Percentiles rank a stretch among this genome's conserved stretches.
Conservation (phyloP, 2,329 filamentous ascomycete genomes). For the Alternaria alternata region DNA sequence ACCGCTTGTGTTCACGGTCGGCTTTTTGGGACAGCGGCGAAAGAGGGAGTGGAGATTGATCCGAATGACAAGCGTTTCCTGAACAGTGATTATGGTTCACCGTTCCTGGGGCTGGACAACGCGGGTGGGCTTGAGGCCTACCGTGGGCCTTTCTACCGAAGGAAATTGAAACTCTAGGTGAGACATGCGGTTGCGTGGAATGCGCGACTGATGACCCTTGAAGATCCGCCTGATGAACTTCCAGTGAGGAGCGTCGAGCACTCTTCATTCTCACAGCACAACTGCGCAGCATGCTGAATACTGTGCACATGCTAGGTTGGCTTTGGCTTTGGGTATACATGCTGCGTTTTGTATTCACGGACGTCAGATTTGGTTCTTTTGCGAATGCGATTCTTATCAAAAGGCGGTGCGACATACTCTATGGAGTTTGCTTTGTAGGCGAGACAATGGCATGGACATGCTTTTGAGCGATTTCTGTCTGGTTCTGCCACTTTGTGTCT, state of each 20-base stretch:
- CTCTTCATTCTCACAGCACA: too few relatives aligned
- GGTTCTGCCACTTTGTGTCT: neutral
- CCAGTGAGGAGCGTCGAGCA: too few relatives aligned
- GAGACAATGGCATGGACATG: too few relatives aligned
- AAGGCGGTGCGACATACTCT: neutral
- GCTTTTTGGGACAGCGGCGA: constrained; percentile 11
- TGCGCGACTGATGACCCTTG: neutral
- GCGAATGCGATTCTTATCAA: fast-evolving
- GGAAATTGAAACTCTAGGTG: neutral
- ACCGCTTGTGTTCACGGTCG: constrained; percentile 12
- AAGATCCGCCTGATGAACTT: neutral
- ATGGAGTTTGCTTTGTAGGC: neutral
- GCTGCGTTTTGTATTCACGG: neutral
- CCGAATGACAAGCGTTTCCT: constrained; percentile 10
- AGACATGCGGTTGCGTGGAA: fast-evolving
- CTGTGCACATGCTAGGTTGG: neutral
- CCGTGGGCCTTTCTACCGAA: constrained; percentile 11
- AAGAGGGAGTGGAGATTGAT: neutral
- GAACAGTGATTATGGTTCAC: constrained; percentile 15
- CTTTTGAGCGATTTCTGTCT: neutral
- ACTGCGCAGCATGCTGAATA: neutral
- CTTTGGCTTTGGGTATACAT: fast-evolving
- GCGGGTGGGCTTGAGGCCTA: neutral
- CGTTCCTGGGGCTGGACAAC: constrained; percentile 17
- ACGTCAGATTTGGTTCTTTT: fast-evolving